Percentiles rank a stretch among this genome's conserved stretches.
Conservation (phyloP, 352 stramenopile genomes). For the Aphanomyces invadans region DNA sequence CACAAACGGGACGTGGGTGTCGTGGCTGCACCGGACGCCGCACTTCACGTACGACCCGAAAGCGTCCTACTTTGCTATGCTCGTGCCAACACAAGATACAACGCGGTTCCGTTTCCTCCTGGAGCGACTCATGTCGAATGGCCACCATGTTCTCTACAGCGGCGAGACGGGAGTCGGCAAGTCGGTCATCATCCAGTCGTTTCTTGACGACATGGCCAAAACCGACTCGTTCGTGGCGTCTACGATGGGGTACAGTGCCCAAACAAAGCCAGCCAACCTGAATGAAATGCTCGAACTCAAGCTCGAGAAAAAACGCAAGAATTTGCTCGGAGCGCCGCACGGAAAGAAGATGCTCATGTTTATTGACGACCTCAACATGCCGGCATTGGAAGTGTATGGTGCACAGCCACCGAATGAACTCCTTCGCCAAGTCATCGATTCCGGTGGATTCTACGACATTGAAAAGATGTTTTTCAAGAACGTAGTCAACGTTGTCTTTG, state of each 20-base stretch:
- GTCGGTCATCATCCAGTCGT: constrained; percentile 86
- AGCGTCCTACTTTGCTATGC: constrained; percentile 91
- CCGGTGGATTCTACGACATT: constrained; percentile 86
- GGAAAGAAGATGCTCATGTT: constrained; percentile 84
- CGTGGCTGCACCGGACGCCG: constrained; percentile 85
- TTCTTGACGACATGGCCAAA: constrained; percentile 84
- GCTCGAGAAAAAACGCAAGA: constrained; percentile 81
- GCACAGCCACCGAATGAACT: constrained; percentile 89
- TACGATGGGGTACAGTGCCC: constrained; percentile 86
- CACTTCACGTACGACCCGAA: constrained; percentile 78
- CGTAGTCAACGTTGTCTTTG: constrained; percentile 79
- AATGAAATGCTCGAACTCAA: constrained; percentile 78
- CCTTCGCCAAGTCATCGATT: constrained; percentile 86
- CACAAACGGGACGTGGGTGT: constrained; percentile 53
- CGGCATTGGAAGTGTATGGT: constrained; percentile 87
- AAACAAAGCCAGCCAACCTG: constrained; percentile 80
- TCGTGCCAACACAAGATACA: constrained; percentile 92
- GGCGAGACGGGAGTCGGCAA: constrained; percentile 91
- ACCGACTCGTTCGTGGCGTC: constrained; percentile 68
- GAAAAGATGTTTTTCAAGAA: constrained; percentile 92
- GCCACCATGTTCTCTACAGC: constrained; percentile 83
- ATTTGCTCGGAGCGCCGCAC: constrained; percentile 55
- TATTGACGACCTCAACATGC: constrained; percentile 93
- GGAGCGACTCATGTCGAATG: constrained; percentile 74
- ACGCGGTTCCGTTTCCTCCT: constrained; percentile 91